Percentiles rank a stretch among this genome's conserved stretches.
Evolutionary conservation across 371 early-diverging fungal genomes (phyloP).

Genomic region (Mortierella sp.): DNA sequence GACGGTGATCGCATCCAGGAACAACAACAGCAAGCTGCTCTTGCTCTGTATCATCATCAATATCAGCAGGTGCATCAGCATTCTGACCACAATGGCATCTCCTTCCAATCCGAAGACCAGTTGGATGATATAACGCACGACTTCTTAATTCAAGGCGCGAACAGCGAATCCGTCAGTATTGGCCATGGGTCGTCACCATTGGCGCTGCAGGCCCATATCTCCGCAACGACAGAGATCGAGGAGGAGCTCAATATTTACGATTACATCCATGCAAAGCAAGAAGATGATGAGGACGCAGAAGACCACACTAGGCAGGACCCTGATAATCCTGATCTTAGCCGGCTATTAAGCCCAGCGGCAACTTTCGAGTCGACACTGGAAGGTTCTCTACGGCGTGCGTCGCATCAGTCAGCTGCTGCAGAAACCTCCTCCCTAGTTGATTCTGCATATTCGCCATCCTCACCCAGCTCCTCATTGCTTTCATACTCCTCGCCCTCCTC

Average conservation of each 20-base stretch:
- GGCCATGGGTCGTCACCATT: constrained; percentile 13
- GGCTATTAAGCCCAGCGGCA: constrained; percentile 1
- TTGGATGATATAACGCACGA: constrained; percentile 32
- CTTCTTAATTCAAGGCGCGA: constrained; percentile 31
- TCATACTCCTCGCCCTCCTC: constrained; percentile 17
- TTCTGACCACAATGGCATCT: not conserved
- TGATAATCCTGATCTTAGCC: constrained; percentile 8
- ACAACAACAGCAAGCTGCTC: constrained; percentile 3
- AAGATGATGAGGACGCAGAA: constrained; percentile 41
- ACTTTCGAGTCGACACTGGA: no score
- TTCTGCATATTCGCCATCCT: constrained; percentile 19
- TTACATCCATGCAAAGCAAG: constrained; percentile 51
- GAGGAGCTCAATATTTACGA: constrained; percentile 50
- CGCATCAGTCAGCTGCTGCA: constrained; percentile 18
- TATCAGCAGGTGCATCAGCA: not conserved
- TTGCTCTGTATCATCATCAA: constrained; percentile 10
- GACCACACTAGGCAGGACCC: constrained; percentile 8
- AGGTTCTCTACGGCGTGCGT: not conserved
- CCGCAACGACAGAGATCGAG: constrained; percentile 11
- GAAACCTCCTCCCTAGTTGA: constrained; percentile 9
- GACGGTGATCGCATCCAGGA: constrained; percentile 7
- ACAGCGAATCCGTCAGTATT: constrained; percentile 14
- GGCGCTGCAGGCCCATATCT: constrained; percentile 10
- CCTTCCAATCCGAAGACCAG: not conserved
- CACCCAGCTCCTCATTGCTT: constrained; percentile 10